These are phyloP conservation scores for Aspergillus ruber DNA, from an alignment of 2,329 filamentous ascomycete species.

Conservation along the genomic window DNA sequence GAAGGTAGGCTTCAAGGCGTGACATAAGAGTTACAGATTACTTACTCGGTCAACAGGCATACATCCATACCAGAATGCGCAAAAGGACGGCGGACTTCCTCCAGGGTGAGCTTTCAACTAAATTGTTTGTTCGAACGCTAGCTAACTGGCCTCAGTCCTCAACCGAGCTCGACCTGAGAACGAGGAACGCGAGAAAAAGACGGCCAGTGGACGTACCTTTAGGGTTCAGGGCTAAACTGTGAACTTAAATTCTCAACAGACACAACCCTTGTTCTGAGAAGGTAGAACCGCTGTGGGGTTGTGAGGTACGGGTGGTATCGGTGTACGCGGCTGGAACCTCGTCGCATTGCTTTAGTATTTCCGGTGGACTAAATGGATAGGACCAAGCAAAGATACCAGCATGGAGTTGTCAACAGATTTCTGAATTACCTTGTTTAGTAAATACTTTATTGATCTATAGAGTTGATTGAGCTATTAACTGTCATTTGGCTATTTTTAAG, in stretches of 20 bases:
- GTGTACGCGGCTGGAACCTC: too few relatives aligned
- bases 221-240: constrained; percentile 49
- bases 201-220: constrained; percentile 92
- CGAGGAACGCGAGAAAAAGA: constrained; percentile 97
- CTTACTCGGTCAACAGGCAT: constrained; percentile 54
- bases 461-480: too few relatives aligned
- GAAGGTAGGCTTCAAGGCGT: constrained; percentile 52
- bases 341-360: too few relatives aligned
- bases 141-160: constrained; percentile 60
- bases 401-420: too few relatives aligned
- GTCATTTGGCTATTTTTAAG: too few relatives aligned
- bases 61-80: constrained; percentile 97
- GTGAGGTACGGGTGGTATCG: too few relatives aligned
- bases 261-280: too few relatives aligned
- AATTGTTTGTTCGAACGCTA: neutral
- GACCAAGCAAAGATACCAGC: too few relatives aligned
- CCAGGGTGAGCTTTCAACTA: constrained; percentile 59
- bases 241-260: neutral
- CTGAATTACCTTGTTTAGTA: too few relatives aligned
- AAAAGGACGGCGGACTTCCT: constrained; percentile 96
- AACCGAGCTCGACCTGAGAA: constrained; percentile 90
- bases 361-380: too few relatives aligned
- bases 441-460: too few relatives aligned
- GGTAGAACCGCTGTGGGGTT: too few relatives aligned
- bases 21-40: neutral